Evolutionary conservation across 768 basidiomycete species (phyloP), one percentile per base, ranked within the genome.

Genomic region (Dacryopinax spathularia): DNA sequence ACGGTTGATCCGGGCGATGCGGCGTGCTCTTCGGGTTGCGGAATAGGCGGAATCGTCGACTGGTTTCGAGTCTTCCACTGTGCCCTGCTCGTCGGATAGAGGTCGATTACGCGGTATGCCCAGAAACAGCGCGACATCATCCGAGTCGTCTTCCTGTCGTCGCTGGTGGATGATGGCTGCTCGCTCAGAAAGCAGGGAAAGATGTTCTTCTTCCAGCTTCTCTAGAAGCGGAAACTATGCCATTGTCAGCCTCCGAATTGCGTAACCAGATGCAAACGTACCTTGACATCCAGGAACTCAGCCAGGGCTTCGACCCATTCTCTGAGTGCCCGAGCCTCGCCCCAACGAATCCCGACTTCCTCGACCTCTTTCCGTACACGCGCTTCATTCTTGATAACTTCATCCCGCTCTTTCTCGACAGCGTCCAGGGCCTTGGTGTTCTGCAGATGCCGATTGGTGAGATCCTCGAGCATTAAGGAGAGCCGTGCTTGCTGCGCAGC

Each of bases 251-350:
- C 20, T 60, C 22, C 25, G 15, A 36, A 25, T 29, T 62, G 56
- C 4, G 66, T 61, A 25, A 34, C 6, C 20, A n/a, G 27, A 41
- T n/a, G 1, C 18, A 4, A 5, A n/a, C 12, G 22, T 18, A 88
- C 90, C 84, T 93, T 93, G 75, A 89, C 88, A 69, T 93, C 91
- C 20, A 93, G 76, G 72, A 93, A 92, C n/a, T 81, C 81, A 2
- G 88, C 91, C 6, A 92, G 81, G 65, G 82, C 82, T 72, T 92
- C 91, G 0, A 90, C 74, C 86, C 88, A 90, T 35, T 89, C 87
- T 62, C 77, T 80, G 75, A 93, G 89, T 60, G 81, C 80, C 12
- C 75, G 76, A 68, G 92, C 91, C 90, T 91, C 93, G 18, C 83
- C 83, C 59, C 89, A 77, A 74, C 92, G 91, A 44, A 76, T 80